Percentiles rank a stretch among this genome's conserved stretches.
phyloP scores from a whole-genome alignment of 345 rosid genomes.

The Salix viminalis region DNA sequence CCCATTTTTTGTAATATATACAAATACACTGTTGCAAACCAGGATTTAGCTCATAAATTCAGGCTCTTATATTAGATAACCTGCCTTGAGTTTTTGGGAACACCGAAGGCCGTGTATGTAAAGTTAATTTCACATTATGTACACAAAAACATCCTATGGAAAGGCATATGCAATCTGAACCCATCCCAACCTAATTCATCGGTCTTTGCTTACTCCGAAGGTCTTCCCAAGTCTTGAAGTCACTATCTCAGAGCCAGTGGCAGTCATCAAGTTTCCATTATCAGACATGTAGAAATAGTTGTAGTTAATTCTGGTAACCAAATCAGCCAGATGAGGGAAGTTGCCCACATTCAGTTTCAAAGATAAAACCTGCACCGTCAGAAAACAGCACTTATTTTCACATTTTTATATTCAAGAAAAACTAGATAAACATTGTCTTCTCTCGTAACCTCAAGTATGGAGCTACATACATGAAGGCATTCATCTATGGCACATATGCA shows the following conservation, averaged over 20 bases:
- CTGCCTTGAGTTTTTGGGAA: no score
- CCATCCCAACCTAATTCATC: neutral
- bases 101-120: no score
- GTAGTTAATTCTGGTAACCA: conserved; percentile 89
- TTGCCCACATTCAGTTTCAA: conserved; percentile 86
- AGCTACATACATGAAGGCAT: neutral
- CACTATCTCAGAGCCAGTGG: conserved; percentile 43
- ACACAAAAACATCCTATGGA: neutral
- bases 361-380: conserved; percentile 62
- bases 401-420: neutral
- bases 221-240: conserved; percentile 15
- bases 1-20: no score
- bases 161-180: neutral
- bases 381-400: neutral
- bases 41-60: no score
- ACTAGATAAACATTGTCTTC: no score
- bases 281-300: conserved; percentile 94
- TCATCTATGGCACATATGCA: neutral
- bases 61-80: no score
- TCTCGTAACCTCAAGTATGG: no score
- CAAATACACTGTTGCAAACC: no score
- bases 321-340: conserved; percentile 92
- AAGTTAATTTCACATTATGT: no score
- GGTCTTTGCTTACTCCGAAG: neutral
- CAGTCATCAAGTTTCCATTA: conserved; percentile 64